These are phyloP conservation scores for Wickerhamomyces sp. DNA, from an alignment of 1,139 yeast species.

Conservation along the genomic window DNA sequence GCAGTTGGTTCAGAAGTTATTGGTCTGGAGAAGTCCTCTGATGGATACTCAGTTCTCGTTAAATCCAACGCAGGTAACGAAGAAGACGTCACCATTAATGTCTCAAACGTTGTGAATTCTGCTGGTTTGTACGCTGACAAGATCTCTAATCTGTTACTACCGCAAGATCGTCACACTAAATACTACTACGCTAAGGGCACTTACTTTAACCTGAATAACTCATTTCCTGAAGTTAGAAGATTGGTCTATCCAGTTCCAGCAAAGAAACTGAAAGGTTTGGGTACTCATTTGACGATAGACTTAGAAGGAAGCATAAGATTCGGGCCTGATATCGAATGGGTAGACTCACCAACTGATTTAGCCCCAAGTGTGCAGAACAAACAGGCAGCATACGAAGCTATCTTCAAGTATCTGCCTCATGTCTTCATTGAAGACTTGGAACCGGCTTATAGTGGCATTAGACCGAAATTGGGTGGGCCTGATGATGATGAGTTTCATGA, in stretches of 20 bases:
- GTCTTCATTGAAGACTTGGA: conserved; percentile 47
- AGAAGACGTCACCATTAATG: conserved; percentile 41
- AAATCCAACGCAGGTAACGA: conserved; percentile 33
- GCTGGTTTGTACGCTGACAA: conserved; percentile 76
- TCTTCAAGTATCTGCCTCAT: conserved; percentile 58
- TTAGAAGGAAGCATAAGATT: conserved; percentile 75
- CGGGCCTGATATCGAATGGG: conserved; percentile 91
- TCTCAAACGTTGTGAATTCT: conserved; percentile 62
- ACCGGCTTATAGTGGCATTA: conserved; percentile 74
- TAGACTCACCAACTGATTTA: conserved; percentile 47
- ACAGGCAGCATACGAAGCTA: conserved; percentile 53
- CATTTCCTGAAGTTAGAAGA: conserved; percentile 34
- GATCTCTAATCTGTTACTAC: conserved; percentile 65
- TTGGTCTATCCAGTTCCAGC: conserved; percentile 79
- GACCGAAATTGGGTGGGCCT: conserved; percentile 65
- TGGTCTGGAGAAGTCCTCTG: conserved; percentile 31
- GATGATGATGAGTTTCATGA: conserved; percentile 55
- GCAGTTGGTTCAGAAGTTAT: conserved; percentile 59
- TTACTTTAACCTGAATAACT: conserved; percentile 42
- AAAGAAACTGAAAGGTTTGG: conserved; percentile 68
- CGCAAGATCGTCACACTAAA: conserved; percentile 51
- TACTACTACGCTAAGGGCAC: conserved; percentile 81
- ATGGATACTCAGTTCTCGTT: conserved; percentile 30
- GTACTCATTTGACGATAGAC: conserved; percentile 83
- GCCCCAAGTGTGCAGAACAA: conserved; percentile 45